Conservation (phyloP, 139 green algal genomes). For the Diplosphaera chodatii region DNA sequence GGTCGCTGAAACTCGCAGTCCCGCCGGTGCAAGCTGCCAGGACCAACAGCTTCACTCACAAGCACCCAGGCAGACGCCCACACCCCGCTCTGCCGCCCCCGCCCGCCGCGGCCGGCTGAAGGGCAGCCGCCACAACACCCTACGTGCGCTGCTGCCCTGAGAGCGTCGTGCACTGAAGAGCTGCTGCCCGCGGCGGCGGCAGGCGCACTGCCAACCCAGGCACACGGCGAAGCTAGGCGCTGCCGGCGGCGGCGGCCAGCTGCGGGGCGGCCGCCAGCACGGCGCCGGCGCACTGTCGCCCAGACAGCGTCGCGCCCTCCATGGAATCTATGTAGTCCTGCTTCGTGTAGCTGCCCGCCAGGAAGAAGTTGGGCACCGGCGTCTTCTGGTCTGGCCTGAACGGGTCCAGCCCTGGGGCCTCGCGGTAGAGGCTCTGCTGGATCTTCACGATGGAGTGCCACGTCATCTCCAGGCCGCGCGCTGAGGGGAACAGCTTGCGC, state of each 20-base stretch:
- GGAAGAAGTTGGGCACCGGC: constrained; percentile 90
- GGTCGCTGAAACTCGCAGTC: too few species aligned
- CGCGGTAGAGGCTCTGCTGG: constrained; percentile 84
- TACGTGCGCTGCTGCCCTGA: constrained; percentile 59
- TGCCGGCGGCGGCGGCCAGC: constrained; percentile 8
- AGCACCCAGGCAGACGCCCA: too few species aligned
- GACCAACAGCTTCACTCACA: too few species aligned
- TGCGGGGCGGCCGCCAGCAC: constrained; percentile 32
- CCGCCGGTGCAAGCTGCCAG: too few species aligned
- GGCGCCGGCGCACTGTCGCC: constrained; percentile 53
- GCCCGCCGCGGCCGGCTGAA: constrained; percentile 7
- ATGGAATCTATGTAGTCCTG: constrained; percentile 99
- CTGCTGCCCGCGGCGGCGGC: too few species aligned
- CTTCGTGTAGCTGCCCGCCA: constrained; percentile 91
- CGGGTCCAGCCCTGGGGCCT: constrained; percentile 81
- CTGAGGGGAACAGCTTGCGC: constrained; percentile 81
- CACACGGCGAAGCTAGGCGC: too few species aligned
- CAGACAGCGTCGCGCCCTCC: constrained; percentile 93
- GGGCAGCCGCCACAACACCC: constrained; percentile 41
- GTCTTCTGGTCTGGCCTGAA: constrained; percentile 87
- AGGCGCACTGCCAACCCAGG: too few species aligned
- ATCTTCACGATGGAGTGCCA: constrained; percentile 96
- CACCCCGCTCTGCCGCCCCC: too few species aligned
- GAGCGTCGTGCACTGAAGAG: constrained; percentile 93
- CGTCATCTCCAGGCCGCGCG: constrained; percentile 51